Conservation (phyloP, 495 filamentous ascomycete genomes). For the Rhypophila decipiens region DNA sequence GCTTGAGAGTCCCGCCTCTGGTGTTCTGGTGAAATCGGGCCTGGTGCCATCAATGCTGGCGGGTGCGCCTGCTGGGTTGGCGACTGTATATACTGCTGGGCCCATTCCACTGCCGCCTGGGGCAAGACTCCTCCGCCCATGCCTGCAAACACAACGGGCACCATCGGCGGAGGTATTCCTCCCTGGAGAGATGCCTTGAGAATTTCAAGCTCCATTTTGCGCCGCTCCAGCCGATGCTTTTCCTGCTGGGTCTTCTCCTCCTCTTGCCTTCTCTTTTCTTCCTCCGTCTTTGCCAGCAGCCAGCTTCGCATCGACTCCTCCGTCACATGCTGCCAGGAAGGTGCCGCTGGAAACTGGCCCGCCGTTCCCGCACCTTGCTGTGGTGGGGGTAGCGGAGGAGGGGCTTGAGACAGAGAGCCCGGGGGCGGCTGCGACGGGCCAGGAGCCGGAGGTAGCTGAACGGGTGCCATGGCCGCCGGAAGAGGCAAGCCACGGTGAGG, state of each 20-base stretch:
- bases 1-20: slow-evolving; percentile 39
- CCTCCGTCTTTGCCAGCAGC: slow-evolving; percentile 77
- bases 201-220: slow-evolving; percentile 74
- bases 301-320: slow-evolving; percentile 80
- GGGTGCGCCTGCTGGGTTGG: slow-evolving; percentile 44
- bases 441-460: slow-evolving; percentile 36
- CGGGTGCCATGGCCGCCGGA: slow-evolving; percentile 64
- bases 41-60: slow-evolving; percentile 45
- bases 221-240: slow-evolving; percentile 66
- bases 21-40: slow-evolving; percentile 38
- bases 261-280: slow-evolving; percentile 81
- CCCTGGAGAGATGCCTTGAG: slow-evolving; percentile 70
- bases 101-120: slow-evolving; percentile 59
- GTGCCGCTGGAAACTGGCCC: slow-evolving; percentile 60
- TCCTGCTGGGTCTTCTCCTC: slow-evolving; percentile 86
- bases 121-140: slow-evolving; percentile 60
- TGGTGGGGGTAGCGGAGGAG: slow-evolving; percentile 32
- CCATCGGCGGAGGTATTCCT: slow-evolving; percentile 77
- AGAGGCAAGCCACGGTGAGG: slow-evolving; percentile 71
- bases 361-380: slow-evolving; percentile 35
- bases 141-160: slow-evolving; percentile 85
- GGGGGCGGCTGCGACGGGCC: slow-evolving; percentile 20
- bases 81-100: slow-evolving; percentile 62
- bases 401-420: slow-evolving; percentile 21
- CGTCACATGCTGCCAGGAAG: slow-evolving; percentile 62